Conservation (phyloP, 257 asterid species). For the Plantago elongata region DNA sequence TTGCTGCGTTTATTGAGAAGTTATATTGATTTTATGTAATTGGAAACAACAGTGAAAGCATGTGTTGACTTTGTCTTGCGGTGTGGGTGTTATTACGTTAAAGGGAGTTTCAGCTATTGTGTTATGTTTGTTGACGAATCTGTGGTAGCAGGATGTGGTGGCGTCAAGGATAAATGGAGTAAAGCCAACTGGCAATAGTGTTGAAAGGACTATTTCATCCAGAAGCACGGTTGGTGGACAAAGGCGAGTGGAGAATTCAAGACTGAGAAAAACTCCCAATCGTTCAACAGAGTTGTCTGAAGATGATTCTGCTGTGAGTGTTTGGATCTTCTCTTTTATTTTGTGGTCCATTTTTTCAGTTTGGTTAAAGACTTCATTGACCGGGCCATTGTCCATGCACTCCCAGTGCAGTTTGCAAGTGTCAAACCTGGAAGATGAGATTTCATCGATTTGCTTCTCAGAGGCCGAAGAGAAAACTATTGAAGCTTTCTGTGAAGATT, state of each 20-base stretch:
- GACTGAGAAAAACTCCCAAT: constrained; percentile 21
- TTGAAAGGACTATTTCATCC: constrained; percentile 25
- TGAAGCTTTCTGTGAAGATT: constrained; percentile 47
- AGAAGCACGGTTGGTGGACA: constrained; percentile 30
- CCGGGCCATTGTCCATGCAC: constrained; percentile 4
- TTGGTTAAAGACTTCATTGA: constrained; percentile 1
- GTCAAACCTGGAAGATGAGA: constrained; percentile 60
- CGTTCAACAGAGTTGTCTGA: constrained; percentile 57
- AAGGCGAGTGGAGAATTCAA: constrained; percentile 30
- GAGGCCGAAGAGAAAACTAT: constrained; percentile 79
- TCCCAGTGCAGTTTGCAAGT: constrained; percentile 56
- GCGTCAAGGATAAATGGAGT: constrained; percentile 27
- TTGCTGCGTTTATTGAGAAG: background rate
- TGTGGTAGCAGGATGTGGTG: constrained; percentile 33
- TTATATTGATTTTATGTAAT: background rate
- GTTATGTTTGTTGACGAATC: constrained; percentile 32
- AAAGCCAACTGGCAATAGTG: constrained; percentile 28
- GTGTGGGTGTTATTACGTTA: constrained; percentile 1
- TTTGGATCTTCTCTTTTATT: background rate
- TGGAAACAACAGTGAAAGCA: background rate
- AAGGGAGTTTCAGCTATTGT: constrained; percentile 5
- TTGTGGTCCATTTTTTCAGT: background rate
- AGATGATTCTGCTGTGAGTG: constrained; percentile 81
- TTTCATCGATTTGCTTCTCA: constrained; percentile 54
- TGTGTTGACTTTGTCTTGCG: constrained; percentile 8